Conservation (phyloP, 2,329 filamentous ascomycete genomes). For the Stagonosporopsis cucurbitacearum region DNA sequence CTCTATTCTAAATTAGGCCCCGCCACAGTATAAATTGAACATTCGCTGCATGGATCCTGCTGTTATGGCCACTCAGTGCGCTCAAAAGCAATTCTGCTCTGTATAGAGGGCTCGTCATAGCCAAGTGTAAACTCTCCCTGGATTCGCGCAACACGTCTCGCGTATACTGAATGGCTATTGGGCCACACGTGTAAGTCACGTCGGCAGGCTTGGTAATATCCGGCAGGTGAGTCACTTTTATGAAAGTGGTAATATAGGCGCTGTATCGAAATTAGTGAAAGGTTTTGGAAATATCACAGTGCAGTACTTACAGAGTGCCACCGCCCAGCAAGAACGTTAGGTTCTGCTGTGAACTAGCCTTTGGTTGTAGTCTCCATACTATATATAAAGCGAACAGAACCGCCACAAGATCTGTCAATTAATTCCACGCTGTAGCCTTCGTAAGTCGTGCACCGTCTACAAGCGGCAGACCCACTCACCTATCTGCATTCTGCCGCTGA, state of each 20-base stretch:
- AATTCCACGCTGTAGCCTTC: background rate
- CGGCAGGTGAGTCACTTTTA: constrained; percentile 3
- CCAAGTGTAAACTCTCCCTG: background rate
- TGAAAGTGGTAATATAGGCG: constrained; percentile 3
- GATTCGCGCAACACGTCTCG: background rate
- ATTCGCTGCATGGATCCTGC: background rate
- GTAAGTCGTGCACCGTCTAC: background rate
- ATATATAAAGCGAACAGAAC: background rate
- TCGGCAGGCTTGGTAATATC: constrained; percentile 6
- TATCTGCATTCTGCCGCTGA: background rate
- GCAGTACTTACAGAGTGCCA: too few species aligned
- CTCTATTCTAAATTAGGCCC: background rate
- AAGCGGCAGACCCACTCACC: background rate
- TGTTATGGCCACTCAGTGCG: background rate
- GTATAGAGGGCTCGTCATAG: background rate
- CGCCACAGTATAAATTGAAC: too few species aligned
- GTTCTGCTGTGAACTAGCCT: background rate
- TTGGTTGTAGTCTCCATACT: background rate
- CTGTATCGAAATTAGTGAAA: background rate
- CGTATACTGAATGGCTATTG: constrained; percentile 3
- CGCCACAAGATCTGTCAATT: background rate
- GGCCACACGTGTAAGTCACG: constrained; percentile 4
- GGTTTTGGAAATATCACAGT: background rate
- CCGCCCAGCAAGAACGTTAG: background rate
- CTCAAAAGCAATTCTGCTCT: background rate